Evolutionary conservation across 805 yeast genomes (phyloP).

Genomic region (Wickerhamiella bombiphila): DNA sequence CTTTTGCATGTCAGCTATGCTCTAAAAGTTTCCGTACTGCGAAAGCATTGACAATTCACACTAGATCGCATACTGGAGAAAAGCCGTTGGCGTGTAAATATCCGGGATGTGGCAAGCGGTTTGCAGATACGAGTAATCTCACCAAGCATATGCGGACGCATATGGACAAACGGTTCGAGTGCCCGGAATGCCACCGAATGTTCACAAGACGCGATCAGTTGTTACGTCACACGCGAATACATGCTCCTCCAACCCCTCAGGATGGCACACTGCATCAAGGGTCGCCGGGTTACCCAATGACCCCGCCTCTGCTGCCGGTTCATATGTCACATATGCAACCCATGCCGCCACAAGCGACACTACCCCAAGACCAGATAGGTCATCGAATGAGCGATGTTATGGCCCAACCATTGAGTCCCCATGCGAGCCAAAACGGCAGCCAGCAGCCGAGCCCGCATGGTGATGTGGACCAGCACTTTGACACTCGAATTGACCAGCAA

Average conservation of each 20-base stretch:
- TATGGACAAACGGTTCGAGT: constrained; percentile 19
- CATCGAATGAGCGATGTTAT: too few species aligned
- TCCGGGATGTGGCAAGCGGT: constrained; percentile 70
- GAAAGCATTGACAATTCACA: constrained; percentile 69
- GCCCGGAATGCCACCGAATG: constrained; percentile 12
- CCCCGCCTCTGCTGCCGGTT: too few species aligned
- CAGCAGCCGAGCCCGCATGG: too few species aligned
- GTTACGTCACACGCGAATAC: constrained; percentile 13
- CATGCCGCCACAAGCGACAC: too few species aligned
- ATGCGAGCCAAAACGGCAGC: too few species aligned
- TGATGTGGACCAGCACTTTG: too few species aligned
- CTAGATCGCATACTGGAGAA: constrained; percentile 78
- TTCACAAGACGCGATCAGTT: constrained; percentile 19
- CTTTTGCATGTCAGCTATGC: constrained; percentile 60
- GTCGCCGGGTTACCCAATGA: too few species aligned
- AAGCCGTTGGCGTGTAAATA: constrained; percentile 69
- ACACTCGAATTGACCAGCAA: too few species aligned
- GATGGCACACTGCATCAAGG: too few species aligned
- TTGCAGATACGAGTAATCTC: constrained; percentile 79
- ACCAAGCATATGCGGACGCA: constrained; percentile 81
- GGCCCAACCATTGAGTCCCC: too few species aligned
- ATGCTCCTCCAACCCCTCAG: background rate
- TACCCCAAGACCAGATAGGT: too few species aligned
- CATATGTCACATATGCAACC: too few species aligned
- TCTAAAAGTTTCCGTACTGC: constrained; percentile 69